phyloP scores from a whole-genome alignment of 1,284 basidiomycete genomes.

The Chalciporus piperatoides region DNA sequence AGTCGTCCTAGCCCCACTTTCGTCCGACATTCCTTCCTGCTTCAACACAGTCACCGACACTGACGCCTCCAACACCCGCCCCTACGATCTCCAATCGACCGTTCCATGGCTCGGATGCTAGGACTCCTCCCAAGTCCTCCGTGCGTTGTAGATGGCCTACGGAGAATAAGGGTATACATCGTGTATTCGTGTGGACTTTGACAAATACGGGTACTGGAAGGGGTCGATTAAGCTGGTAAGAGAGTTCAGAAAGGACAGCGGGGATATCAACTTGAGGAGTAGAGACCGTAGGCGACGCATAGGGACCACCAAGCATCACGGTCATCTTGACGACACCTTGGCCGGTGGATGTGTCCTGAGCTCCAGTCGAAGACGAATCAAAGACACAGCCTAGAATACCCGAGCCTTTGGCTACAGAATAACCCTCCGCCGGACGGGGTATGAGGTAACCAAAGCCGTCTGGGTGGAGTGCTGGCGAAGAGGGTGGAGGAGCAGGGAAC shows the following conservation, averaged over 20 bases:
- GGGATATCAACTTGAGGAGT: constrained; percentile 30
- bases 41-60: constrained; percentile 86
- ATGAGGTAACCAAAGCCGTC: constrained; percentile 93
- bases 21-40: constrained; percentile 58
- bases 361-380: constrained; percentile 71
- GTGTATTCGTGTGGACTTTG: constrained; percentile 52
- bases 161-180: constrained; percentile 82
- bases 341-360: constrained; percentile 52
- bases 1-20: constrained; percentile 32
- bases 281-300: constrained; percentile 8
- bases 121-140: constrained; percentile 50
- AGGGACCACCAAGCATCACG: constrained; percentile 88
- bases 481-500: constrained; percentile 51
- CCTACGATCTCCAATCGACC: constrained; percentile 74
- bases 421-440: constrained; percentile 63
- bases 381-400: constrained; percentile 82
- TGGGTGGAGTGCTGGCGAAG: constrained; percentile 55
- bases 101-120: constrained; percentile 47
- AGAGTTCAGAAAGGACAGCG: constrained; percentile 37
- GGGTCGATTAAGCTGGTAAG: constrained; percentile 46
- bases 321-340: constrained; percentile 65
- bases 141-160: constrained; percentile 76
- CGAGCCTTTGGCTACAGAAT: constrained; percentile 39
- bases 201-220: constrained; percentile 61
- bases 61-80: constrained; percentile 86